Evolutionary conservation across 1,139 yeast species (phyloP), one percentile per base, ranked within the genome.

Genomic region (Arxiozyma telluris): DNA sequence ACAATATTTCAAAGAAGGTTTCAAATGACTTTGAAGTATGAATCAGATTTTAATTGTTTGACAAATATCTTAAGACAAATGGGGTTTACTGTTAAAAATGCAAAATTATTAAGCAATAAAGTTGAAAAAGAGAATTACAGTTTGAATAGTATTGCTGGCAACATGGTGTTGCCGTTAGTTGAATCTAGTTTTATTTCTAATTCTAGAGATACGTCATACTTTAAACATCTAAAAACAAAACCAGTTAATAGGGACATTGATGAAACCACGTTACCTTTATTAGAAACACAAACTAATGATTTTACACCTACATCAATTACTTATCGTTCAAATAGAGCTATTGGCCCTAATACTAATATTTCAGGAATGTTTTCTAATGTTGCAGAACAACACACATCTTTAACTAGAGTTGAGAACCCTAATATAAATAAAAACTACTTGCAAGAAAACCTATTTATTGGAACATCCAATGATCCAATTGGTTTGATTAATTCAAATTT

Each of bases 11-110:
- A 46, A 46, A 60, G 53, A 47, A 51, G 68, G 27, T 65, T 65
- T 50, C 69, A 65, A 52, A 49, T 65, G 9, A 57, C 59, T 8
- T 58, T 64, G 34, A 30, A 34, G 2, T 54, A 53, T 38, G 55
- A 50, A 3, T 41, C 44, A 3, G 66, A 62, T 20, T 64, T 59
- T 55, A 44, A 43, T 2, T 53, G 49, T 12, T 53, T 60, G 8
- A 47, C 52, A 21, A 43, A 50, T 1, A 30, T 57, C 3, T 50
- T 64, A n/a, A 45, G 44, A 15, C 49, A 49, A 23, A 48, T 59
- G 18, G 58, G 59, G 8, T 52, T 63, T 43, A 49, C 44, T 2
- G 53, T 63, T 23, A 60, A 58, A 41, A 50, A 49, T 23, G 53
- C 53, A n/a, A 45, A 46, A 22, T 23, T 51, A n/a, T 12, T 41